These are phyloP conservation scores for Diaporthe vexans DNA, from an alignment of 2,329 filamentous ascomycete genomes.

Conservation along the genomic window DNA sequence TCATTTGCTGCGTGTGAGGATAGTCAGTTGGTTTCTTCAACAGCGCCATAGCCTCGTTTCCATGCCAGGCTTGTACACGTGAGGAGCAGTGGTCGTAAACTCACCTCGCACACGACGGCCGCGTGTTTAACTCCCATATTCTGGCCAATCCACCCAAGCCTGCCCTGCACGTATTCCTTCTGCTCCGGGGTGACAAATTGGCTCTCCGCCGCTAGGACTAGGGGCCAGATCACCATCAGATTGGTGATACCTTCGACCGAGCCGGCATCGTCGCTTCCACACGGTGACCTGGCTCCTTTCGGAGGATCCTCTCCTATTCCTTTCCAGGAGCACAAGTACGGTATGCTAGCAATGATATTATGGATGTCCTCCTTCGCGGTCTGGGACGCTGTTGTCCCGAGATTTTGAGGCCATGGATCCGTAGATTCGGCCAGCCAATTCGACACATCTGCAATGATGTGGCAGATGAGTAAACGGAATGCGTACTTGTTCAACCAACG, in stretches of 20 bases:
- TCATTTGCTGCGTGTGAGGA: slow-evolving; percentile 25
- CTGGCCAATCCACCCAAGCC: slow-evolving; percentile 23
- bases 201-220: slow-evolving; percentile 33
- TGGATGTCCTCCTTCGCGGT: slow-evolving; percentile 30
- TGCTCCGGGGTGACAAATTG: slow-evolving; percentile 25
- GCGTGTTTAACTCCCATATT: slow-evolving; percentile 36
- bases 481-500: slow-evolving; percentile 32
- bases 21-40: slow-evolving; percentile 5
- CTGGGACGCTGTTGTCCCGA: slow-evolving; percentile 8
- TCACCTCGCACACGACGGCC: slow-evolving; percentile 17
- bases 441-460: slow-evolving; percentile 34
- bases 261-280: slow-evolving; percentile 21
- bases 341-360: slow-evolving; percentile 34
- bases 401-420: slow-evolving; percentile 10
- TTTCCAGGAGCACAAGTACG: slow-evolving; percentile 32
- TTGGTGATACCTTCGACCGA: slow-evolving; percentile 31
- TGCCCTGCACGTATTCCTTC: slow-evolving; percentile 32
- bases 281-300: slow-evolving; percentile 26
- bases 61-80: background rate
- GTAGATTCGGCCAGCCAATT: slow-evolving; percentile 28
- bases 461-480: slow-evolving; percentile 31
- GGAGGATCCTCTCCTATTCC: background rate
- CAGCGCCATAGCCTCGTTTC: background rate
- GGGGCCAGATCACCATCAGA: slow-evolving; percentile 35
- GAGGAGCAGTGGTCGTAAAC: background rate